Percentiles rank a stretch among this genome's conserved stretches.
phyloP scores from a whole-genome alignment of 2,329 filamentous ascomycete genomes.

The Lithohypha guttulata region DNA sequence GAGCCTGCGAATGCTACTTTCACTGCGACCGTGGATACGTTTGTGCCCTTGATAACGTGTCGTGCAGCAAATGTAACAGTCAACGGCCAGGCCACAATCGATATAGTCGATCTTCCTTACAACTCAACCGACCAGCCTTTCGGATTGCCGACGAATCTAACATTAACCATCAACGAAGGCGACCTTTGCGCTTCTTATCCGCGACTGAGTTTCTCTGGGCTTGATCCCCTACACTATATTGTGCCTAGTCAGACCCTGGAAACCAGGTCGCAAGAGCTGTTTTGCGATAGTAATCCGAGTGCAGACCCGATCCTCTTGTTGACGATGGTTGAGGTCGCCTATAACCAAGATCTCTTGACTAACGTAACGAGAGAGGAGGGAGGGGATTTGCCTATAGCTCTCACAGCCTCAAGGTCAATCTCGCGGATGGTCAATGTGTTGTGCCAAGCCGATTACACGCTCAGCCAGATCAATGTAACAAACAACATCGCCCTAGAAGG shows the following conservation, averaged over 20 bases:
- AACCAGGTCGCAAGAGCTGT: slow-evolving; percentile 17
- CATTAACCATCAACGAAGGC: slow-evolving; percentile 15
- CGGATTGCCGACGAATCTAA: slow-evolving; percentile 16
- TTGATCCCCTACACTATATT: slow-evolving; percentile 19
- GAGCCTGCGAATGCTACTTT: slow-evolving; percentile 12
- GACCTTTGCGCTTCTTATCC: slow-evolving; percentile 13
- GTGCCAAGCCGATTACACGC: slow-evolving; percentile 17
- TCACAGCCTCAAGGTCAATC: slow-evolving; percentile 16
- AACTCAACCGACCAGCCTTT: slow-evolving; percentile 5
- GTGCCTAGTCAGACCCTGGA: slow-evolving; percentile 13
- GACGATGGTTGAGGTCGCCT: slow-evolving; percentile 16
- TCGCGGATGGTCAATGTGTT: slow-evolving; percentile 18
- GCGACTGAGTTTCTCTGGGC: slow-evolving; percentile 15
- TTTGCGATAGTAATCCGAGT: slow-evolving; percentile 13
- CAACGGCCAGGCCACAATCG: slow-evolving; percentile 12
- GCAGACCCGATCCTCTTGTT: slow-evolving; percentile 17
- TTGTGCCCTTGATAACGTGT: slow-evolving; percentile 19
- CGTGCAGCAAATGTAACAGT: slow-evolving; percentile 14
- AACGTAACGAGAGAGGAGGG: slow-evolving; percentile 17
- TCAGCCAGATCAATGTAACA: slow-evolving; percentile 16
- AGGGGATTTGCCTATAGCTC: slow-evolving; percentile 17
- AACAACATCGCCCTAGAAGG: slow-evolving; percentile 17
- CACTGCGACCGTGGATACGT: slow-evolving; percentile 15
- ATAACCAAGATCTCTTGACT: slow-evolving; percentile 17
- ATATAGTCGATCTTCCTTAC: slow-evolving; percentile 9